Base-by-base conservation (phyloP, 2,329 filamentous ascomycete genomes). In the Aspergillus eucalypticola region DNA sequence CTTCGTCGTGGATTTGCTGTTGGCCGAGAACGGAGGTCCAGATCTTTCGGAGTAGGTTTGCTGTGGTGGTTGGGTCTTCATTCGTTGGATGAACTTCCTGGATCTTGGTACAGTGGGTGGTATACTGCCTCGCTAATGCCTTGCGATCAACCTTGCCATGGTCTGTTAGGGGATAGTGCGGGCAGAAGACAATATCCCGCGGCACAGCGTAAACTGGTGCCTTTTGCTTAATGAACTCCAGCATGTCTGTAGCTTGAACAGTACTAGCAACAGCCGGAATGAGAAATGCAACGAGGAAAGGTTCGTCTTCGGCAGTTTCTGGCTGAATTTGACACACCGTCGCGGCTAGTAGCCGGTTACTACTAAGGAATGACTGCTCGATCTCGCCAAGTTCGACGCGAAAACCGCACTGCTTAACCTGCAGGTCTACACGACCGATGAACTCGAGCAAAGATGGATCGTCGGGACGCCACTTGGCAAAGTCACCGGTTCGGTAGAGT, bases 401-500 rank as follows among this genome's bases (percentile, higher is more conserved):
- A 81, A 96, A 96, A 1, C 92, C 92, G 54, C 91, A 87, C 65
- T 96, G 91, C 80, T 96, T 96, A 79, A 96, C 89, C 73, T 96
- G 92, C 63, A 87, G 83, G 69, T 96, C 92, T 19, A 85, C 85
- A 53, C 92, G 83, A 11, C 92, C 92, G 7, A 88, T 86, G 69
- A 85, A 88, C 66, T 88, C 87, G 3, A 90, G 87, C 8, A 60
- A 35, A 63, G 87, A 86, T 19, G 88, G 89, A 48, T 85, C 81
- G 3, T 81, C 78, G 49, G 84, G 83, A 23, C 54, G 25, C 69
- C 89, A 91, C 53, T 85, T 80, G 2, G 91, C 92, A 2, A 96
- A 77, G 72, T 96, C 92, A 5, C 92, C 92, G 13, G 88, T 92
- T 11, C 88, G 79, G 75, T 96, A 96, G 53, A 96, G 77, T 25